Evolutionary conservation across 164 flowering plant genomes (phyloP), one percentile per base, ranked within the genome.

Genomic region (Saururus chinensis): DNA sequence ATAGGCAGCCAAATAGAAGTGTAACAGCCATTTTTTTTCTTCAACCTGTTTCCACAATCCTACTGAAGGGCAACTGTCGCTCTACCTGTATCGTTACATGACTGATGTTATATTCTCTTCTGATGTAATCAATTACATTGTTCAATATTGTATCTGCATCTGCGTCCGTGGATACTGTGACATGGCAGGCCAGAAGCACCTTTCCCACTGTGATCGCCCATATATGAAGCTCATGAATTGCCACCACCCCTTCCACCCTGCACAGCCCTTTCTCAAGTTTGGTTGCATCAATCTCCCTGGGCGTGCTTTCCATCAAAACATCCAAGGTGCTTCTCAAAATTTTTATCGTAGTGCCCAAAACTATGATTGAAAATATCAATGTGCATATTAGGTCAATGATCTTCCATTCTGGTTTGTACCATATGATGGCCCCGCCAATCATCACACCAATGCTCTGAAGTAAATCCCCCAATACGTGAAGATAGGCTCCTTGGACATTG

Each of bases 121-220:
- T 78, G 35, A 89, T 85, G 35, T 84, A 88, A 41, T 76, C 86
- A 8, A 88, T 62, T 9, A 89, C 92, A 67, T 87, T 84, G 66
- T 84, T 83, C 42, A 89, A 71, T 56, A 84, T 88, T 71, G 73
- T 59, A 60, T 89, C 95, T 21, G 92, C 82, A 69, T 89, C 82
- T 11, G 95, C 90, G 14, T 85, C 95, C 0, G 80, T 86, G 61
- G 70, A 76, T 25, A 89, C 66, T 48, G 69, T 78, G 4, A 90
- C 97, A 81, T 90, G 97, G 70, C 97, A 90, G 37, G 97, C 92
- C 57, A 89, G 51, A 17, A 89, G 61, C 0, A 87, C 75, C 69
- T 87, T 89, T 60, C 97, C 97, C 1, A 90, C 90, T 14, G 97
- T 90, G 17, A 90, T 88, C 1, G 97, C 97, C 95, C 97, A 90